Percentiles rank a stretch among this genome's conserved stretches.
Evolutionary conservation across 192 early-diverging fungal genomes (phyloP).

Genomic region (Dissophora ornata): DNA sequence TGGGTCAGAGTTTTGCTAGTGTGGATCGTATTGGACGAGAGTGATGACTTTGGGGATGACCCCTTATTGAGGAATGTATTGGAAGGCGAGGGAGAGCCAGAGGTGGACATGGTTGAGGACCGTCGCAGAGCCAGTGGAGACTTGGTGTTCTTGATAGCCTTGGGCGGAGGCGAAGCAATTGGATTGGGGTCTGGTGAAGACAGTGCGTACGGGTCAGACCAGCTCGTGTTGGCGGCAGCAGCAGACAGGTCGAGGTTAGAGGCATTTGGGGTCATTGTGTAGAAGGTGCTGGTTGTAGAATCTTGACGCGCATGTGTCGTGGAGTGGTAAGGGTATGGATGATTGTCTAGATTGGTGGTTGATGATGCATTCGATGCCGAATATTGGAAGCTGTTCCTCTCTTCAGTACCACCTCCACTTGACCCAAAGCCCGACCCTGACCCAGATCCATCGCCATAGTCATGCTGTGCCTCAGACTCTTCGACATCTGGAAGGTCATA

Average conservation of each 20-base stretch:
- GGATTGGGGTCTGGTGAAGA: not conserved
- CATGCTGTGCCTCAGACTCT: conserved; percentile 15
- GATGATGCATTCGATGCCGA: conserved; percentile 46
- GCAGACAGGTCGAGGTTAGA: conserved; percentile 34
- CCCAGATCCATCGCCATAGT: not conserved
- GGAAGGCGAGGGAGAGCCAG: conserved; percentile 18
- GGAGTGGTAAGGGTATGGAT: conserved; percentile 1
- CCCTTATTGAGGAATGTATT: conserved; percentile 22
- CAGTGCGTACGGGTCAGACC: not conserved
- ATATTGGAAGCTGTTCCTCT: conserved; percentile 25
- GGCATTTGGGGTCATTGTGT: conserved; percentile 41
- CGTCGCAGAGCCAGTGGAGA: conserved; percentile 32
- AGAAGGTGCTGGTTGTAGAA: conserved; percentile 30
- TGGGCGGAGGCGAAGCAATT: conserved; percentile 22
- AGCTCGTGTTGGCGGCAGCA: conserved; percentile 6
- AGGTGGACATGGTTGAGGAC: conserved; percentile 28
- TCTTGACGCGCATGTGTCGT: conserved; percentile 30
- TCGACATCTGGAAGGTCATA: conserved; percentile 26
- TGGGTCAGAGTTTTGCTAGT: conserved; percentile 38
- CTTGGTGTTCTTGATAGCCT: conserved; percentile 35
- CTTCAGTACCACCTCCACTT: conserved; percentile 3
- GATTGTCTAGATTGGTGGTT: conserved; percentile 24
- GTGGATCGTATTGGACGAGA: conserved; percentile 13
- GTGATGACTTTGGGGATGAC: conserved; percentile 30
- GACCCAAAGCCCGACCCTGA: conserved; percentile 8